Evolutionary conservation across 1,139 yeast genomes (phyloP), one percentile per base, ranked within the genome.

Genomic region (Nakaseomyces kungkrabaensis): DNA sequence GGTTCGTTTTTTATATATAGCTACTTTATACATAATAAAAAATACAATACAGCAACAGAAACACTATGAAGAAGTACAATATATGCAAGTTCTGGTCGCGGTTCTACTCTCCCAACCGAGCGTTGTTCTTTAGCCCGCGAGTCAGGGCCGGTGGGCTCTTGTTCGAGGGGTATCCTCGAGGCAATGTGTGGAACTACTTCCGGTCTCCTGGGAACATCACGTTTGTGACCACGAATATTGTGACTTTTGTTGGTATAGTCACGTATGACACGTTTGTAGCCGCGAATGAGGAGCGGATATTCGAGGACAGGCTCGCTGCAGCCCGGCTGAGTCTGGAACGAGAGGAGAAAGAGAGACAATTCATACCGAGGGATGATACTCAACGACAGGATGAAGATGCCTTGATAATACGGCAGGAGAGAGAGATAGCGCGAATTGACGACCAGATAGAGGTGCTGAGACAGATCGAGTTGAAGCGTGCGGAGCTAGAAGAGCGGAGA

Each of bases 191-290:
- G 68, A 52, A 53, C n/a, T 64, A 63, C 52, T 61, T 63, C 48
- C 63, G 63, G 52, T 60, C 65, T 1, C 68, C 68, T 7, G 62
- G 61, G 1, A 64, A 64, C 52, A 56, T 62, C 4, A 54, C 61
- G 56, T 64, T 64, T 51, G 65, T 64, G n/a, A 61, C 68, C 4
- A 61, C 66, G 6, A 64, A 64, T 51, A 50, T 64, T 2, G 56
- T 62, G 5, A 56, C 66, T 4, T 58, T 64, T 49, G 57, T 59
- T 7, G 66, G 66, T 6, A 52, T 64, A 24, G 62, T 63, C 27
- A 56, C 65, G 9, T 61, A 59, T 49, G 57, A 60, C 41, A 58
- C 66, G 6, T 33, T 62, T 42, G 55, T 54, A 10, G 50, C 53
- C 38, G 45, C 56, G 11, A 54, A 51, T 13, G 51, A 52, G 43